Base-by-base conservation (phyloP, 805 yeast genomes). In the Cephaloascus albidus region DNA sequence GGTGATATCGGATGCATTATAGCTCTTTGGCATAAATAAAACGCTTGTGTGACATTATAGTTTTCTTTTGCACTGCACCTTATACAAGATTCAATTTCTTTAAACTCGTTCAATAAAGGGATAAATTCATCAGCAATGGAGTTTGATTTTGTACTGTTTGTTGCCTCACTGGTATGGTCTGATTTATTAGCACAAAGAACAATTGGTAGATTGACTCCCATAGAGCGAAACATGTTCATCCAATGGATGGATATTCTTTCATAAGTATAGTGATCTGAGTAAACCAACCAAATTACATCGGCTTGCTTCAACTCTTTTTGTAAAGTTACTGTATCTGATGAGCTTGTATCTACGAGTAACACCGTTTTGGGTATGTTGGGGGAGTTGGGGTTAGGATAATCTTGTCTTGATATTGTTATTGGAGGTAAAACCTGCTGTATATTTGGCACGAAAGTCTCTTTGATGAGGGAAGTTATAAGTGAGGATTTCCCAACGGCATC, bases 141-240 rank as follows among this genome's bases (percentile, higher is more conserved):
- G 5, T 65, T 59, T 28, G 72, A 74, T 43, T 23, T 30, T 14
- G 32, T 23, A 30, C 20, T 27, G 32, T 23, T 35, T 4, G 35
- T 42, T 6, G 55, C 45, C 41, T 85, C 94, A 16, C 80, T 70
- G 10, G 28, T 12, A 23, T 8, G 28, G 12, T 23, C 28, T 23
- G 12, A 12, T 51, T 86, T 88, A 58, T 88, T 93, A 40, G 89
- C 88, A 58, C 95, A 83, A 2, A 93, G 63, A 1, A 93, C 86
- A n/a, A 93, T 81, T 0, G 99, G 98, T 12, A 90, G 58, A 53
- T 93, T 93, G 41, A 90, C 87, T 3, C 98, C 99, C 72, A 87
- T 69, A 0, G 95, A 85, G 44, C 99, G 70, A 51, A 93, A 82
- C 68, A 82, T 74, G 38, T 94, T 93, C 74, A 93, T 81, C 99